Evolutionary conservation across 148 eudicot genomes (phyloP).

Genomic region (Rhododendron williamsianum): DNA sequence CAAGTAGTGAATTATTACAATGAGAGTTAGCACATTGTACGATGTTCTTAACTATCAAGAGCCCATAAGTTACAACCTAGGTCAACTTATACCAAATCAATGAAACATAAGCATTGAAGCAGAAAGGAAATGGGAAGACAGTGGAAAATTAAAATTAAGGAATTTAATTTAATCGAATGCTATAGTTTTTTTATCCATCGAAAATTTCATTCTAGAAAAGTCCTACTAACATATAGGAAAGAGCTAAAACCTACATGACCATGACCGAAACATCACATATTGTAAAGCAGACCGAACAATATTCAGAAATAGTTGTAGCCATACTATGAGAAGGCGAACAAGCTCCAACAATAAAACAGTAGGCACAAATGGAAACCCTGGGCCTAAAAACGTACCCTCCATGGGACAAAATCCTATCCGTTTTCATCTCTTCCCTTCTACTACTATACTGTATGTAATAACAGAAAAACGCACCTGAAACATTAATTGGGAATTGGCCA

Average conservation of each 20-base stretch:
- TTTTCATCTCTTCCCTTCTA: not conserved
- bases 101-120: not conserved
- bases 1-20: not conserved
- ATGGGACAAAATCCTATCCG: too few relatives aligned
- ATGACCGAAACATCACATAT: too few relatives aligned
- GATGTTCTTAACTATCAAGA: not conserved
- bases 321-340: too few relatives aligned
- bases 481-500: constrained; percentile 9
- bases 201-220: too few relatives aligned
- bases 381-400: too few relatives aligned
- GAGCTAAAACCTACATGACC: too few relatives aligned
- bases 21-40: not conserved
- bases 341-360: too few relatives aligned
- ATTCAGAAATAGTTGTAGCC: too few relatives aligned
- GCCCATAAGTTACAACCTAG: not conserved
- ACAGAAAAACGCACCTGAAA: not conserved
- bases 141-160: not conserved
- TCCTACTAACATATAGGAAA: too few relatives aligned
- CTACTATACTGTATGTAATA: not conserved
- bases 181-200: not conserved
- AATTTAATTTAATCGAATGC: too few relatives aligned
- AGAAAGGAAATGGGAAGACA: not conserved
- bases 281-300: too few relatives aligned
- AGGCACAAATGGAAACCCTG: too few relatives aligned
- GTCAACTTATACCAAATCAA: not conserved